These are phyloP conservation scores for Medicago ruthenica DNA, from an alignment of 306 rosid species.

Conservation along the genomic window DNA sequence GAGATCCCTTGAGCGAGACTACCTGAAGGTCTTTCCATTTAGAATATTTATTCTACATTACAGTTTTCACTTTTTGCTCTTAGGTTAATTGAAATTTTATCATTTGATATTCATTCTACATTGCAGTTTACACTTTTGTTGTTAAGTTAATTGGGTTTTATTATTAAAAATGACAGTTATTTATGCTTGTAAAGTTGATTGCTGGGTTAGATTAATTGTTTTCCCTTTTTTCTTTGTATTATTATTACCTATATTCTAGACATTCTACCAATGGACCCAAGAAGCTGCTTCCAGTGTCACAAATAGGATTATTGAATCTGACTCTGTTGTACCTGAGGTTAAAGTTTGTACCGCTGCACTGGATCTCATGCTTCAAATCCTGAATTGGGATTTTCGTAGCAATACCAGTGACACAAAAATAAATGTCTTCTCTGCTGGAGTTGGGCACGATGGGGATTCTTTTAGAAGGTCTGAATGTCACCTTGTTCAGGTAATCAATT, in stretches of 20 bases:
- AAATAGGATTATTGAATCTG: constrained; percentile 71
- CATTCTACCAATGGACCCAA: constrained; percentile 81
- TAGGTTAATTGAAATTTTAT: constrained; percentile 30
- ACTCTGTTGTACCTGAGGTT: constrained; percentile 76
- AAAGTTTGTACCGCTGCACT: constrained; percentile 85
- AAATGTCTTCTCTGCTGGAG: constrained; percentile 66
- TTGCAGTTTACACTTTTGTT: background rate
- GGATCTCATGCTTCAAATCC: constrained; percentile 91
- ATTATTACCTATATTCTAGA: constrained; percentile 50
- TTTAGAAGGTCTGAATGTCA: constrained; percentile 73
- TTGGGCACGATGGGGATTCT: constrained; percentile 70
- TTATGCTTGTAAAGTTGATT: constrained; percentile 23
- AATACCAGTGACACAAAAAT: constrained; percentile 53
- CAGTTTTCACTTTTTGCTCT: background rate
- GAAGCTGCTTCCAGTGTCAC: constrained; percentile 91
- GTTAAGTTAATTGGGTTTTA: constrained; percentile 28
- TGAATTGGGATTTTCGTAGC: constrained; percentile 87
- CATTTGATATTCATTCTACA: constrained; percentile 33
- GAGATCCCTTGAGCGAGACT: constrained; percentile 75
- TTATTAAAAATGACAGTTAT: constrained; percentile 26
- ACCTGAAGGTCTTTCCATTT: constrained; percentile 73
- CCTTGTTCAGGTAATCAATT: constrained; percentile 78
- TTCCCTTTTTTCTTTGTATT: constrained; percentile 11
- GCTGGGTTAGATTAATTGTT: constrained; percentile 15
- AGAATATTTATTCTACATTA: constrained; percentile 20